Evolutionary conservation across 352 stramenopile genomes (phyloP).

Genomic region (Phytophthora pini): DNA sequence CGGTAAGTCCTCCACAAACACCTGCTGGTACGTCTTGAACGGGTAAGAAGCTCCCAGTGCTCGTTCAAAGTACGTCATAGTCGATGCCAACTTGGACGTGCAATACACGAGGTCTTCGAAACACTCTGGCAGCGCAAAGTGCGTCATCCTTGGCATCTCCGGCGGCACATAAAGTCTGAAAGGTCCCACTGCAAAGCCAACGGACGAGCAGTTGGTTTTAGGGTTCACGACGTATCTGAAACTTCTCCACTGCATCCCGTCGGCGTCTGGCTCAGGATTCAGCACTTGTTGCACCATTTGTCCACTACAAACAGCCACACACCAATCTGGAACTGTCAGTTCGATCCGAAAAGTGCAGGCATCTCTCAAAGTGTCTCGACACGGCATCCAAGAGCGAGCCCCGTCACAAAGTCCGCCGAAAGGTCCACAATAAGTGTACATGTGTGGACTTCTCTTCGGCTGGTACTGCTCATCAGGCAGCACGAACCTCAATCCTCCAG

Average conservation of each 20-base stretch:
- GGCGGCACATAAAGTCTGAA: conserved; percentile 79
- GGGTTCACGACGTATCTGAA: conserved; percentile 83
- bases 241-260: conserved; percentile 59
- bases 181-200: conserved; percentile 83
- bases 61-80: conserved; percentile 83
- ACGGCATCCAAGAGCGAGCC: conserved; percentile 87
- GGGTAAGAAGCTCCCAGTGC: conserved; percentile 75
- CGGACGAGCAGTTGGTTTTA: conserved; percentile 83
- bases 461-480: conserved; percentile 72
- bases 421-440: conserved; percentile 88
- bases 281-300: conserved; percentile 88
- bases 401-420: conserved; percentile 86
- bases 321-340: conserved; percentile 83
- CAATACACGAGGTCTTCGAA: conserved; percentile 82
- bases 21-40: conserved; percentile 89
- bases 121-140: conserved; percentile 81
- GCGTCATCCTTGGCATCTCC: conserved; percentile 83
- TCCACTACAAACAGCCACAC: conserved; percentile 81
- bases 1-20: conserved; percentile 86
- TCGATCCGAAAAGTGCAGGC: conserved; percentile 79
- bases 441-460: conserved; percentile 77
- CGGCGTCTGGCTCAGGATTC: conserved; percentile 50
- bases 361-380: conserved; percentile 74
- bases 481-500: conserved; percentile 72
- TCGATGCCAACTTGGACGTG: conserved; percentile 73